Base-by-base conservation (phyloP, 495 filamentous ascomycete genomes). In the Talaromyces adpressus region DNA sequence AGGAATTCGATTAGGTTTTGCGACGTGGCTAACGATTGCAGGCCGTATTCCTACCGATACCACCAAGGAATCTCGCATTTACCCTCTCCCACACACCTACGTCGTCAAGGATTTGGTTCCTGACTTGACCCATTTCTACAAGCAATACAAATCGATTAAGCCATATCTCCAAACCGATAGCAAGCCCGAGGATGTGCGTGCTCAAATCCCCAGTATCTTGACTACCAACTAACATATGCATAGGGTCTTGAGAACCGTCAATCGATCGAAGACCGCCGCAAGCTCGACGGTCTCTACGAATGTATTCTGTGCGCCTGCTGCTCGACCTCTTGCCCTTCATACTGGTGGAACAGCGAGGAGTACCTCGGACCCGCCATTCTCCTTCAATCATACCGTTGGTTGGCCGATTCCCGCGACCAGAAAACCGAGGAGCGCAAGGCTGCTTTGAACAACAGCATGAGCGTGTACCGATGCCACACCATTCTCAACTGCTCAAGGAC, bases 121-220 rank as follows among this genome's bases (percentile, higher is more conserved):
- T 57, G 94, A 98, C 75, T 79, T 98, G 67, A 98, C 94, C 68
- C 90, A 91, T 64, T 97, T 98, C 87, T 98, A 98, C 89, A 97
- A 97, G 83, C 94, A 98, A 84, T 98, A 98, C 87, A 96, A 96
- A 80, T 97, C 93, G 23, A 96, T 98, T 81, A 96, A 98, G 85
- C 94, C 94, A 6, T 98, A 96, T 74, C 89, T 98, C 36, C 94
- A 97, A 79, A 84, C 91, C 66, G 87, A 91, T 64, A 92, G 89
- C 34, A 85, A 87, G 45, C 77, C 89, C 16, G 82, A 85, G 41
- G 88, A 94, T 70, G 91, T 92, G 83, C 73, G 87, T 79, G 12
- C 14, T 27, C 8, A 1, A 52, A 18, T 16, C 12, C 6, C n/a
- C 9, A n/a, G 0, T 58, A 58, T 22, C n/a, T n/a, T n/a, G 9